These are phyloP conservation scores for Encephalitozoon cuniculi DNA, from an alignment of 371 early-diverging fungal genomes.

Conservation along the genomic window DNA sequence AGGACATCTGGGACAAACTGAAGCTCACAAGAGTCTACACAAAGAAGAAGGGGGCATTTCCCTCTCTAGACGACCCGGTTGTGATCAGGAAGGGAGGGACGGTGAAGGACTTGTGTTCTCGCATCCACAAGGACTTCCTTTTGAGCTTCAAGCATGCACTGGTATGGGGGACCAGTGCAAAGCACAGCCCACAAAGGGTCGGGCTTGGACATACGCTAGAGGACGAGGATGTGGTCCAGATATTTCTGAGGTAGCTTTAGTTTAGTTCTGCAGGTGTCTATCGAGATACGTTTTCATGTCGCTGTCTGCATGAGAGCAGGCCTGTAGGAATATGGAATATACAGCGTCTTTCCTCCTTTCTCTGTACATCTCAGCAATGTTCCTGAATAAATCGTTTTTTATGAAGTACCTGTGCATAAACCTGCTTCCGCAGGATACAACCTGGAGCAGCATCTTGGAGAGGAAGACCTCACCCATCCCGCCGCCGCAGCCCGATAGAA, in stretches of 20 bases:
- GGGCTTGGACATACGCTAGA: conserved; percentile 55
- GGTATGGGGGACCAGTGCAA: conserved; percentile 60
- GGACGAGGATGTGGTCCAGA: conserved; percentile 60
- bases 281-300: neutral
- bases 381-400: neutral
- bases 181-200: conserved; percentile 57
- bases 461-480: neutral
- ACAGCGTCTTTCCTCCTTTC: neutral
- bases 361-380: too few relatives aligned
- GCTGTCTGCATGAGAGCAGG: neutral
- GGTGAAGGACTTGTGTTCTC: conserved; percentile 52
- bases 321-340: neutral
- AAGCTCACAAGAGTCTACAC: conserved; percentile 55
- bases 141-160: conserved; percentile 54
- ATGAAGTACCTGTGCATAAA: neutral
- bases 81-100: conserved; percentile 43
- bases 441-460: neutral
- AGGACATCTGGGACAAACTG: conserved; percentile 54
- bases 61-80: conserved; percentile 48
- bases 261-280: neutral
- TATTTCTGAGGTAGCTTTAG: conserved; percentile 36
- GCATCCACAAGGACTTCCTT: conserved; percentile 57
- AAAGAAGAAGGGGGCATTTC: conserved; percentile 52
- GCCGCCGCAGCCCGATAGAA: neutral
- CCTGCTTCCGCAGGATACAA: neutral